Evolutionary conservation across 495 filamentous ascomycete species (phyloP).

Genomic region (Neurospora pannonica): DNA sequence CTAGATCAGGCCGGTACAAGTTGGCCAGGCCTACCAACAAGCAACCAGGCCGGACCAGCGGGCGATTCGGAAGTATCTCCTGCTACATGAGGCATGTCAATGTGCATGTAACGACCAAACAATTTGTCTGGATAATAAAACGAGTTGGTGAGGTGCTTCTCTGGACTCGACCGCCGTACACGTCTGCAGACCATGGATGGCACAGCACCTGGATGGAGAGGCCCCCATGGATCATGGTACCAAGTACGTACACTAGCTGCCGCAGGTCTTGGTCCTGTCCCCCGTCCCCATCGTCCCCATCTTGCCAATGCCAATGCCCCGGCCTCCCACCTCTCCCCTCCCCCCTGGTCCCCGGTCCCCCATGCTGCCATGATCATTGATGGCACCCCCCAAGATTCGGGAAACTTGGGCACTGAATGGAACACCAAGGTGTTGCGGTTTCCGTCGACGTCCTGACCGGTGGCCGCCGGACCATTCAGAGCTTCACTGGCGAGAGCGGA

Average conservation of each 20-base stretch:
- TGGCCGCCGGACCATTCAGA: not conserved
- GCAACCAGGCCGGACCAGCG: not conserved
- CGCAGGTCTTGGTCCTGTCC: not conserved
- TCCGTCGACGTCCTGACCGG: not conserved
- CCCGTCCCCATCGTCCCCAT: not conserved
- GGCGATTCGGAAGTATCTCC: not conserved
- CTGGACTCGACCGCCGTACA: not conserved
- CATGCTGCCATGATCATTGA: not conserved
- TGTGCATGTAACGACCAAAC: not conserved
- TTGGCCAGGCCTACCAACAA: not conserved
- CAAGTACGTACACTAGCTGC: not conserved
- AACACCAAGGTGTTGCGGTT: not conserved
- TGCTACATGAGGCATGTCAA: not conserved
- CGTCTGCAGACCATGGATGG: not conserved
- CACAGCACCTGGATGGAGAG: not conserved
- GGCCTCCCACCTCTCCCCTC: not conserved
- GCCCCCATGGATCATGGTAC: not conserved
- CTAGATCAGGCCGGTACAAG: conserved; percentile 1
- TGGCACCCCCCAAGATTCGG: not conserved
- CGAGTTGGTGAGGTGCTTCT: not conserved
- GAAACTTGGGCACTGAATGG: not conserved
- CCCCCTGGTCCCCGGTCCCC: not conserved
- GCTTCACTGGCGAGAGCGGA: not conserved
- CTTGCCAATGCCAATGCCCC: not conserved
- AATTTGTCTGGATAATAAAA: not conserved